Percentiles rank a stretch among this genome's conserved stretches.
These are phyloP conservation scores for Cercospora sp. DNA, from an alignment of 2,329 filamentous ascomycete genomes.

Conservation along the genomic window DNA sequence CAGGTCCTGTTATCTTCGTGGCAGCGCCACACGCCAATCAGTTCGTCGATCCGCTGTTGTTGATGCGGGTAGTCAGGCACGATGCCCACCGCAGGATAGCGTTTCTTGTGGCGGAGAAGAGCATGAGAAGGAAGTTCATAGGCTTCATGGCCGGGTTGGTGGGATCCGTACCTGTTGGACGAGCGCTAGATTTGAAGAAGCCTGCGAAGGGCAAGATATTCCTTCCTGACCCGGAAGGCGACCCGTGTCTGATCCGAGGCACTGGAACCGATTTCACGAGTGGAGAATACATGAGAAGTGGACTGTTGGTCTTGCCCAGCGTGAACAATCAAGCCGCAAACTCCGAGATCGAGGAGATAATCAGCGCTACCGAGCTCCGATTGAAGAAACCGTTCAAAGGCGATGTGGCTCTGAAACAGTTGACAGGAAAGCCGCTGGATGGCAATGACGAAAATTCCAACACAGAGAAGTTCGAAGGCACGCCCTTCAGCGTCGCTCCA, in stretches of 20 bases:
- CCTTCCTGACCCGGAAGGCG: conserved; percentile 80
- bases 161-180: conserved; percentile 87
- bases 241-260: conserved; percentile 78
- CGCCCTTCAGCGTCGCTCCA: conserved; percentile 82
- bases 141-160: conserved; percentile 81
- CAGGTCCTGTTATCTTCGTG: conserved; percentile 89
- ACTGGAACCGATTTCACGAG: conserved; percentile 77
- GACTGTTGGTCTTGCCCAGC: conserved; percentile 82
- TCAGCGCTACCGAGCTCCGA: conserved; percentile 75
- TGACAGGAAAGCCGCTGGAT: conserved; percentile 64
- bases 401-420: conserved; percentile 70
- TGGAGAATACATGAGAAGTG: conserved; percentile 71
- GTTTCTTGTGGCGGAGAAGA: conserved; percentile 93
- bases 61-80: conserved; percentile 84
- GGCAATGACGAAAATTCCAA: conserved; percentile 58
- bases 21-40: conserved; percentile 96
- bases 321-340: conserved; percentile 78
- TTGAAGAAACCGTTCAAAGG: conserved; percentile 87
- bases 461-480: conserved; percentile 65
- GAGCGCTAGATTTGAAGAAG: conserved; percentile 86
- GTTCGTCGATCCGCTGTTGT: conserved; percentile 93
- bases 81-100: conserved; percentile 87
- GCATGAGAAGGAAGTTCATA: conserved; percentile 85
- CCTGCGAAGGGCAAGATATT: conserved; percentile 78
- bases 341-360: conserved; percentile 78